These are phyloP conservation scores for Calonectria ilicicola DNA, from an alignment of 2,329 filamentous ascomycete genomes.

Conservation along the genomic window DNA sequence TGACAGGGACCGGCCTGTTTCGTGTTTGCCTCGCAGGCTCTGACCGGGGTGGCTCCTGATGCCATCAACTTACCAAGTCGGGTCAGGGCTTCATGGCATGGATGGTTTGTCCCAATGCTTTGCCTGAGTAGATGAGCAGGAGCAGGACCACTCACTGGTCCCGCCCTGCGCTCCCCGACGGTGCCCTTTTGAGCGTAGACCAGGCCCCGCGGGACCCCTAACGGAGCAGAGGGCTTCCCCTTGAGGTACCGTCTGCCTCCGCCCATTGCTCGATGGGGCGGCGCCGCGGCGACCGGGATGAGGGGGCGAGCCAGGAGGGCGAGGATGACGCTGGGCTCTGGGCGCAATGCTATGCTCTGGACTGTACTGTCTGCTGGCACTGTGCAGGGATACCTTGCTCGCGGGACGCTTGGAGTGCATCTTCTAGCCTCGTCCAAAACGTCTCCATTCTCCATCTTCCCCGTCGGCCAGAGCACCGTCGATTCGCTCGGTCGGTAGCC, in stretches of 20 bases:
- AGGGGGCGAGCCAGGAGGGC: neutral
- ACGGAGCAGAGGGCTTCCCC: slow-evolving; percentile 19
- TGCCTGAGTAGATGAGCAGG: slow-evolving; percentile 38
- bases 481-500: slow-evolving; percentile 28
- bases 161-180: slow-evolving; percentile 28
- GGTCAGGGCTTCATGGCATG: neutral
- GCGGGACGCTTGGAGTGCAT: slow-evolving; percentile 16
- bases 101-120: slow-evolving; percentile 18
- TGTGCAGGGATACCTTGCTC: slow-evolving; percentile 17
- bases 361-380: slow-evolving; percentile 15
- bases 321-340: slow-evolving; percentile 6
- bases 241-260: slow-evolving; percentile 20
- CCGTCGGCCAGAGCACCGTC: neutral
- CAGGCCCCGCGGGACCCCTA: slow-evolving; percentile 12
- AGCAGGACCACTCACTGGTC: slow-evolving; percentile 36
- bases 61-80: slow-evolving; percentile 8
- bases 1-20: slow-evolving; percentile 40
- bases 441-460: slow-evolving; percentile 17
- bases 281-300: slow-evolving; percentile 14
- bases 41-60: slow-evolving; percentile 21
- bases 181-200: slow-evolving; percentile 25
- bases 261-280: slow-evolving; percentile 14
- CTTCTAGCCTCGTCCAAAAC: slow-evolving; percentile 15
- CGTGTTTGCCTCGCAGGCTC: slow-evolving; percentile 22
- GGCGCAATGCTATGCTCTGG: slow-evolving; percentile 12